Base-by-base conservation (phyloP, 2,329 filamentous ascomycete genomes). In the Endoconidiophora laricicola region DNA sequence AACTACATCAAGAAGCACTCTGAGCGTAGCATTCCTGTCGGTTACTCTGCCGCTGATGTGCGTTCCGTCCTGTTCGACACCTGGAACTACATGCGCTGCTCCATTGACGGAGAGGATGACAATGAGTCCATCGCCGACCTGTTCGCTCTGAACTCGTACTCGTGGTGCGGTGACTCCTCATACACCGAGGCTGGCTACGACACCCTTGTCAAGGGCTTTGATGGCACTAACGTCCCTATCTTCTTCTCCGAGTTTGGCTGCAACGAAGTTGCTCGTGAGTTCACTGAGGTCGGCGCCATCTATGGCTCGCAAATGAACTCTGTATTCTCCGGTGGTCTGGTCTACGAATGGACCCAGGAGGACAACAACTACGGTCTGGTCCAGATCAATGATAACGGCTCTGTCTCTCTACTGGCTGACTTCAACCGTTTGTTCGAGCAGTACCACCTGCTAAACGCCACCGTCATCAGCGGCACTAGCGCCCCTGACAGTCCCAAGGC, bases 201-300 rank as follows among this genome's bases (percentile, higher is more conserved):
- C 56, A 65, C 69, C 16, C 68, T 86, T 36, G 77, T 83, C 44
- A 61, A 67, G 2, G 75, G 79, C 61, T 86, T 90, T 69, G 65
- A 70, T 57, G 70, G 70, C 55, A 75, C 73, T 38, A 75, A 79
- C 14, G 73, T 87, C 37, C 84, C 84, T 29, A 71, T 88, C 58
- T 90, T 90, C 72, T 88, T 85, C 70, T 85, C 81, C 55, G 85
- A 91, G 61, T 82, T 73, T 58, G 85, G 85, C 54, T 90, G 85
- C 75, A 90, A 87, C 68, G 69, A 71, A 37, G 76, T 78, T 12
- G 62, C 67, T n/a, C 81, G 85, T 57, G 65, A 78, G 58, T 91
- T 87, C 67, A 81, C 82, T 56, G 85, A 91, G 65, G 80, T 86
- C 10, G 70, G 69, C 50, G 69, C 79, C 54, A 78, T 91, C 56